Evolutionary conservation across 1,284 basidiomycete genomes (phyloP).

Genomic region (Tylopilus sp.): DNA sequence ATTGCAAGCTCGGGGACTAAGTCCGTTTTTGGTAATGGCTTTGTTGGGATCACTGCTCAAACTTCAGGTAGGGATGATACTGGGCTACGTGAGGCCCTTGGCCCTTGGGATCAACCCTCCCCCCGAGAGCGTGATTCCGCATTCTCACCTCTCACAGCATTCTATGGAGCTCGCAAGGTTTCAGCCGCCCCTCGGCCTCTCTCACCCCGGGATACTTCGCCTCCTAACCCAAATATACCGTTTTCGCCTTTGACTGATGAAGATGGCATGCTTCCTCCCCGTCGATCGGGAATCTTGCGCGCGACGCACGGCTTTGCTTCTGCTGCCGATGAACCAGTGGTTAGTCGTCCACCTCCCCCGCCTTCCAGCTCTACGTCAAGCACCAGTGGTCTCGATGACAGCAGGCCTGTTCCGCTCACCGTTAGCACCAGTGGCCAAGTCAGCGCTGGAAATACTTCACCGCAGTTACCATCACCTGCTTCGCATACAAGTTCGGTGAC

Average conservation of each 20-base stretch:
- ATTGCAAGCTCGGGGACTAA: constrained; percentile 16
- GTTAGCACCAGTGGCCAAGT: constrained; percentile 46
- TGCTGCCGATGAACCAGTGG: constrained; percentile 24
- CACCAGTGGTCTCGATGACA: constrained; percentile 24
- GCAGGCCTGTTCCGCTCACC: constrained; percentile 36
- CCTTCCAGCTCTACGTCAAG: constrained; percentile 32
- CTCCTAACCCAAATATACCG: constrained; percentile 20
- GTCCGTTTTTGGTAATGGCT: constrained; percentile 26
- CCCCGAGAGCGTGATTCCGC: constrained; percentile 30
- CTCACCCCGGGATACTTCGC: constrained; percentile 28
- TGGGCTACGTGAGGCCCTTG: constrained; percentile 21
- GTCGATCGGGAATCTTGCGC: constrained; percentile 35
- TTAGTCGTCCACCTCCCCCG: constrained; percentile 20
- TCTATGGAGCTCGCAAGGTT: constrained; percentile 29
- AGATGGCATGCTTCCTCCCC: constrained; percentile 37
- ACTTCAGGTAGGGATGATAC: constrained; percentile 26
- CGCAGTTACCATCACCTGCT: constrained; percentile 53
- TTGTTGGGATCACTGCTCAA: constrained; percentile 27
- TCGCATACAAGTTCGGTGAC: constrained; percentile 35
- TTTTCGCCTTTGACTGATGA: constrained; percentile 29
- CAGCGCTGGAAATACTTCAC: constrained; percentile 34
- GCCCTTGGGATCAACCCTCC: constrained; percentile 34
- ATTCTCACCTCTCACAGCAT: constrained; percentile 25
- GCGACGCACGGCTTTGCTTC: constrained; percentile 27
- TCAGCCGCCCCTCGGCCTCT: constrained; percentile 23